Percentiles rank a stretch among this genome's conserved stretches.
These are phyloP conservation scores for Sclerotiophoma versabilis DNA, from an alignment of 2,329 filamentous ascomycete species.

Conservation along the genomic window DNA sequence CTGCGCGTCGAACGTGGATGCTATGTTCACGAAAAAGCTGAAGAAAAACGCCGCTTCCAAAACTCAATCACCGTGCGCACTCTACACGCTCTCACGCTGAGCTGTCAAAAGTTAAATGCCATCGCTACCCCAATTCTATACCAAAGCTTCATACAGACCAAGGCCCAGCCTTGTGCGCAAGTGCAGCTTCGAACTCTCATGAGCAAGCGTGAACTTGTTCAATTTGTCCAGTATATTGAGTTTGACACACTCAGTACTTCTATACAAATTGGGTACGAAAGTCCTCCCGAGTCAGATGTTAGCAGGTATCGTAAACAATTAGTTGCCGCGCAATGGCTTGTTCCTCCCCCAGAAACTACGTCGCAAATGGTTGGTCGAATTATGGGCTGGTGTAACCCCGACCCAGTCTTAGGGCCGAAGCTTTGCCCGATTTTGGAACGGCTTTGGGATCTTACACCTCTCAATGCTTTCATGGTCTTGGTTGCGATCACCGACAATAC, in stretches of 20 bases:
- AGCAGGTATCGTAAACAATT: not conserved
- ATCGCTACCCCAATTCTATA: conserved; percentile 27
- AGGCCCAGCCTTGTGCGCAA: not conserved
- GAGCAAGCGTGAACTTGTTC: not conserved
- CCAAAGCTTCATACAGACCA: conserved; percentile 21
- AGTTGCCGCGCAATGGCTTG: not conserved
- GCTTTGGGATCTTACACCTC: no score
- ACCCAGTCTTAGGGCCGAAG: not conserved
- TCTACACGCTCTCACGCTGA: conserved; percentile 21
- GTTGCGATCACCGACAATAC: not conserved
- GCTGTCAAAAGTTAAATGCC: conserved; percentile 20
- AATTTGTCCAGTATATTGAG: conserved; percentile 2
- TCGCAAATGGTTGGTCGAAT: not conserved
- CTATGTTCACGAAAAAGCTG: not conserved
- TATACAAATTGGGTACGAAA: not conserved
- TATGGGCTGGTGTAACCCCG: no score
- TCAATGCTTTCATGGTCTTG: not conserved
- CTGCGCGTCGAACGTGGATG: conserved; percentile 23
- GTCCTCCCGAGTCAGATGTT: not conserved
- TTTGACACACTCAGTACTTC: not conserved
- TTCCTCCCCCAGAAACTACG: not conserved
- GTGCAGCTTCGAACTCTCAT: not conserved
- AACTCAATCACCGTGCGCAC: conserved; percentile 2
- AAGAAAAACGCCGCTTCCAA: not conserved
- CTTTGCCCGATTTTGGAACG: no score